Base-by-base conservation (phyloP, 1,284 basidiomycete species). In the Ustilago cynodontis region DNA sequence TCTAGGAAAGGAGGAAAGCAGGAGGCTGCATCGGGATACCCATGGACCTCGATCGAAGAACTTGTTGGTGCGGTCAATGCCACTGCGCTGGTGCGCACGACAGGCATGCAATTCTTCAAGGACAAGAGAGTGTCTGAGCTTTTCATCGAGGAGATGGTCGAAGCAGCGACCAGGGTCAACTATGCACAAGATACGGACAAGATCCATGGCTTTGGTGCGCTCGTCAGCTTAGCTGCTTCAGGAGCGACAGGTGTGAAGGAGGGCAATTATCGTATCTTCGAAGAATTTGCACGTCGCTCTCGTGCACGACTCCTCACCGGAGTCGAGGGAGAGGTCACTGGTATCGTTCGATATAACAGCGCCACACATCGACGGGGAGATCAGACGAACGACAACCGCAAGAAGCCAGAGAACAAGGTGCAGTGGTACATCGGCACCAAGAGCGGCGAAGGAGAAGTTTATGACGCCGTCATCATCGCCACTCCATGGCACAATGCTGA, bases 221-320 rank as follows among this genome's bases (percentile, higher is more conserved):
- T 90, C 18, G 89, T 89, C 62, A 92, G 92, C 9, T 88, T 98
- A 14, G 93, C 93, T 1, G 89, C 94, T 0, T 87, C 85, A 0
- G 91, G 91, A 6, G 93, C 93, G 0, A 87, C 88, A 0, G 88
- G 89, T 16, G 89, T 98, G 54, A 87, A 88, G 69, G 92, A 92
- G 2, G 96, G 96, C 2, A 98, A 98, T 86, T 93, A 90, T 86
- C 90, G 90, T 77, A 89, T 98, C 49, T 98, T 98, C 83, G 91
- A 94, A 75, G 86, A 90, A 52, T 95, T 98, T 87, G 84, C 95
- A 41, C 88, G 90, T 10, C 88, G 88, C 13, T 93, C 93, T 8
- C 88, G 89, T 10, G 93, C 86, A 1, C 47, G 59, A 0, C 5
- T 86, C 0, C 59, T 73, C 4, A 58, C 78, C 3, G 79, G 83